Percentiles rank a stretch among this genome's conserved stretches.
These are phyloP conservation scores for Peltaster fructicola DNA, from an alignment of 2,329 filamentous ascomycete genomes.

Conservation along the genomic window DNA sequence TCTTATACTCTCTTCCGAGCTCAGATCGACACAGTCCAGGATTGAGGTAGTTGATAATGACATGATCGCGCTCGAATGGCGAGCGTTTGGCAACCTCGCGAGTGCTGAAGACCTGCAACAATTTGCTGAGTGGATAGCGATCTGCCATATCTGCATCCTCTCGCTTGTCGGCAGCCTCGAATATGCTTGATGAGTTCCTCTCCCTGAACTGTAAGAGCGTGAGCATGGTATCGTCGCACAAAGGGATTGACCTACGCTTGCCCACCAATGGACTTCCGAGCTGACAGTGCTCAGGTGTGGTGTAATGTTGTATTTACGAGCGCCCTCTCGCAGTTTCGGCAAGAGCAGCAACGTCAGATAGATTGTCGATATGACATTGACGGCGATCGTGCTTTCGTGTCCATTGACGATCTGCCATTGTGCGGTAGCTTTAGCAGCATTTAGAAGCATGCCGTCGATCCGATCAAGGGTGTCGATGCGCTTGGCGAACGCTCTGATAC, in stretches of 20 bases:
- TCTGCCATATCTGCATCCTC: conserved; percentile 20
- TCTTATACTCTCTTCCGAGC: conserved; percentile 23
- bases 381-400: conserved; percentile 31
- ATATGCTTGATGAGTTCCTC: conserved; percentile 18
- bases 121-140: conserved; percentile 30
- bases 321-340: conserved; percentile 32
- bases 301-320: conserved; percentile 13
- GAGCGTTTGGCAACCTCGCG: conserved; percentile 18
- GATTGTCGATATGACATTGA: conserved; percentile 37
- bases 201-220: conserved; percentile 18
- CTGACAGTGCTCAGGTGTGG: conserved; percentile 24
- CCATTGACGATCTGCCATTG: conserved; percentile 18
- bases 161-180: conserved; percentile 22
- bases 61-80: conserved; percentile 14
- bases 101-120: conserved; percentile 30
- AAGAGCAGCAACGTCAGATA: conserved; percentile 33
- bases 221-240: background rate
- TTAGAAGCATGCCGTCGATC: conserved; percentile 22
- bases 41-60: conserved; percentile 35
- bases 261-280: conserved; percentile 26
- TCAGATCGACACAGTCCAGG: conserved; percentile 36
- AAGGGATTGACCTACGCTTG: too few species aligned
- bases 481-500: conserved; percentile 20
- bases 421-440: conserved; percentile 17
- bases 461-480: conserved; percentile 16